Conservation (phyloP, 2,329 filamentous ascomycete species). For the Arthroderma uncinatum region DNA sequence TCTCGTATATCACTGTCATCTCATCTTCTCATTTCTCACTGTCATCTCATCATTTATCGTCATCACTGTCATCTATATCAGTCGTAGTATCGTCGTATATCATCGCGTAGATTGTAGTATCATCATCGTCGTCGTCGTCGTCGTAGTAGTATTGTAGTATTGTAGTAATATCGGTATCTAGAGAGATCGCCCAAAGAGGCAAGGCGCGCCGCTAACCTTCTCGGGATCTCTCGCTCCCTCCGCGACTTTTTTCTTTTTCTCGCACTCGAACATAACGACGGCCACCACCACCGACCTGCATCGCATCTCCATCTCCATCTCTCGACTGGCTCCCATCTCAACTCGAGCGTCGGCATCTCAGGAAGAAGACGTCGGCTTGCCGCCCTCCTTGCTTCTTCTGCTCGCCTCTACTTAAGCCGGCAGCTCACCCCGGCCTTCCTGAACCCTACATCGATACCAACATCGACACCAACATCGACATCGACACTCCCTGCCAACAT, state of each 20-base stretch:
- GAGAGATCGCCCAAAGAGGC: not conserved
- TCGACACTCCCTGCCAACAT: not conserved
- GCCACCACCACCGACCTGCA: too few relatives aligned
- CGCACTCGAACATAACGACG: not conserved
- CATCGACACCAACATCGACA: not conserved
- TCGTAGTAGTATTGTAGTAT: too few relatives aligned
- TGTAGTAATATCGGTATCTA: not conserved
- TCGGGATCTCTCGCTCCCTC: not conserved
- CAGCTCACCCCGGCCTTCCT: not conserved
- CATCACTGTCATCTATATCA: not conserved
- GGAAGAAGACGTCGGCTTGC: not conserved
- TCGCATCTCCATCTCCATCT: not conserved
- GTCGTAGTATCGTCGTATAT: too few relatives aligned
- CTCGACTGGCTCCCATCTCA: not conserved
- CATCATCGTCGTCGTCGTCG: too few relatives aligned
- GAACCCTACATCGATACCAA: not conserved
- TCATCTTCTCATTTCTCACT: not conserved
- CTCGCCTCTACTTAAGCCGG: not conserved
- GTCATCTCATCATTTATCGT: not conserved
- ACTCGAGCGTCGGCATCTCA: not conserved
- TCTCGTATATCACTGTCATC: too few relatives aligned
- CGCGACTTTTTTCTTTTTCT: conserved; percentile 6
- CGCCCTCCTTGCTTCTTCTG: not conserved
- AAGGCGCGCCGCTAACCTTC: conserved; percentile 2
- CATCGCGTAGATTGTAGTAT: too few relatives aligned